Evolutionary conservation across 1,284 basidiomycete genomes (phyloP).

Genomic region (Phlebopus sp.): DNA sequence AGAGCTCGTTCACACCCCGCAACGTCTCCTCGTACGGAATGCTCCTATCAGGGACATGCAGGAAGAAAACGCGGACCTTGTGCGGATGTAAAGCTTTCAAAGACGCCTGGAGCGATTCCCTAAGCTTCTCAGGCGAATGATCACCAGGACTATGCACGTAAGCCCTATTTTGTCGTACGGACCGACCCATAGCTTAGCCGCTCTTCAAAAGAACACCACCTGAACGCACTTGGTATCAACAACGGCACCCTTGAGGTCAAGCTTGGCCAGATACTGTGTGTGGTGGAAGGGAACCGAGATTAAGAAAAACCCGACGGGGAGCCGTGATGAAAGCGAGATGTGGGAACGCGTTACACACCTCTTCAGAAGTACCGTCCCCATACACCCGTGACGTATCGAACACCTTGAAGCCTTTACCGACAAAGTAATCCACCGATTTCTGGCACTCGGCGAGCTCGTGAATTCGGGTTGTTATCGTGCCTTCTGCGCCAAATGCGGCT

Average conservation of each 20-base stretch:
- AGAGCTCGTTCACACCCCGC: slow-evolving; percentile 45
- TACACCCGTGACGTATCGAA: slow-evolving; percentile 56
- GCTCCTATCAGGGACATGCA: slow-evolving; percentile 52
- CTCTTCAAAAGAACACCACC: background rate
- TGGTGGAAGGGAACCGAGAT: too few relatives aligned
- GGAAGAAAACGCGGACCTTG: slow-evolving; percentile 48
- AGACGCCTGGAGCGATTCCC: background rate
- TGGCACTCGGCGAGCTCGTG: slow-evolving; percentile 4
- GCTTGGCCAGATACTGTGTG: slow-evolving; percentile 25
- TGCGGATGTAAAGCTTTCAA: slow-evolving; percentile 3
- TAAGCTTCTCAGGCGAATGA: slow-evolving; percentile 13
- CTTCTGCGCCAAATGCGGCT: background rate
- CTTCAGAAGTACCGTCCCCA: slow-evolving; percentile 46
- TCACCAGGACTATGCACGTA: slow-evolving; percentile 41
- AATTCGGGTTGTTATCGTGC: slow-evolving; percentile 1
- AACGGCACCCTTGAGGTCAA: slow-evolving; percentile 33
- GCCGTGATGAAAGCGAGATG: background rate
- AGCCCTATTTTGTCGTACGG: slow-evolving; percentile 2
- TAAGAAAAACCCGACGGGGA: background rate
- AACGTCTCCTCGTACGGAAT: slow-evolving; percentile 47
- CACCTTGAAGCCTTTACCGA: slow-evolving; percentile 15
- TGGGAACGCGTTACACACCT: too few relatives aligned
- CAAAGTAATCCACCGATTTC: slow-evolving; percentile 3
- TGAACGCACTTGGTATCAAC: slow-evolving; percentile 46
- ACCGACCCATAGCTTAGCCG: background rate